Evolutionary conservation across 768 basidiomycete genomes (phyloP), one percentile per base, ranked within the genome.

Genomic region (Panus rudis): DNA sequence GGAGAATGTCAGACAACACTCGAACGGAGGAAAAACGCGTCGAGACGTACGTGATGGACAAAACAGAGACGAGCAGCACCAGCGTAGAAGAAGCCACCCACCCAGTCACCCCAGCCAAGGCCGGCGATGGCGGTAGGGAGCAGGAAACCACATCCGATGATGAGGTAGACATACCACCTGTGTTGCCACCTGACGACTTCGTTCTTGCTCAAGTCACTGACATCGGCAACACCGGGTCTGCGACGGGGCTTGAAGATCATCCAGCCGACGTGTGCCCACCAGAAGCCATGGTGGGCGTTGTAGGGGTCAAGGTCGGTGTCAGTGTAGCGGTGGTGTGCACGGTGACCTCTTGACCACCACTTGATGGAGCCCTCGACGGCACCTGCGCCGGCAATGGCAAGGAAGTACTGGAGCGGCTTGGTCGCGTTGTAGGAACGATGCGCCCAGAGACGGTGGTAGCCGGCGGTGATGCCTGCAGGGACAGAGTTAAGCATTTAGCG

Each of bases 251-350:
- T 73, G 46, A 76, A 42, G 46, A 78, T 47, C 71, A 78, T 75
- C 76, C 76, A 71, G 7, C 67, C 66, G 41, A 73, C 53, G 55
- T 76, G 75, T 4, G 72, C 61, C 58, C 63, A 70, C 59, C 67
- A 65, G 56, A 75, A 64, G 37, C 76, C 76, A 47, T 67, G 64
- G 53, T 74, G 68, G 2, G 75, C 72, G 44, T 66, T 68, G 62
- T 78, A 78, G 4, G 76, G 76, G 58, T 78, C 75, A 33, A 76
- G 68, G 32, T 73, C 70, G 28, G 75, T 77, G 63, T 78, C 76
- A 50, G 73, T 77, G 44, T 64, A 64, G 2, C 72, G 67, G 56
- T 73, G 73, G 49, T 73, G 73, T 28, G 75, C 69, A 35, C 76
- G 65, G 59, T 78, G 76, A 28, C 70, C 71, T 16, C 75, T 62